Evolutionary conservation across 305 asterid genomes (phyloP).

Genomic region (Petunia hybrid): DNA sequence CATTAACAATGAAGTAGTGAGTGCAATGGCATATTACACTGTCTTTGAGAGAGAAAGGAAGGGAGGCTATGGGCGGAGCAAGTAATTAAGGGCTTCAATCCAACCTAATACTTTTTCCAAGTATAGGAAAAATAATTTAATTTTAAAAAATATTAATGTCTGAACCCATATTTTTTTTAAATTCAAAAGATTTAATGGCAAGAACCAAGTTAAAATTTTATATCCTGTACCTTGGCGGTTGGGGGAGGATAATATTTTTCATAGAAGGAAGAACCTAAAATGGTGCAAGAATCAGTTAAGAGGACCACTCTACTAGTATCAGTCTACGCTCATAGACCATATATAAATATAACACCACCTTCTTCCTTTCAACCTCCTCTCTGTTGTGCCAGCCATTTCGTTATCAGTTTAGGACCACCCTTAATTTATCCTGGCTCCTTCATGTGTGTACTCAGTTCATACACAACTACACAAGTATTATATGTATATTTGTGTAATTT

Average conservation of each 20-base stretch:
- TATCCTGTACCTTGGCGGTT: neutral
- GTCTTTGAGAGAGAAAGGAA: too few relatives aligned
- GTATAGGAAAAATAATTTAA: too few relatives aligned
- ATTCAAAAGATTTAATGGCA: too few relatives aligned
- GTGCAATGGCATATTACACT: too few relatives aligned
- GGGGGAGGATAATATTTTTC: neutral
- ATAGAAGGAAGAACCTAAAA: constrained; percentile 19
- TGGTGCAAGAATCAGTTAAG: constrained; percentile 9
- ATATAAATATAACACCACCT: neutral
- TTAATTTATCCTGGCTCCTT: constrained; percentile 10
- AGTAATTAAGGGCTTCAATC: too few relatives aligned
- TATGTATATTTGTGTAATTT: neutral
- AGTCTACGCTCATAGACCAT: constrained; percentile 11
- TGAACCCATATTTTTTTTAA: too few relatives aligned
- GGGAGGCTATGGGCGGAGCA: too few relatives aligned
- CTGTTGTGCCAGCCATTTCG: constrained; percentile 24
- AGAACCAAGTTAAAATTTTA: too few relatives aligned
- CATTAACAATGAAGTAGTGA: too few relatives aligned
- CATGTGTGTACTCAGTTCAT: neutral
- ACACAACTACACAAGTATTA: neutral
- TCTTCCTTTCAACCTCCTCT: neutral
- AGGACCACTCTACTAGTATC: constrained; percentile 42
- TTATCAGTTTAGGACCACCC: constrained; percentile 42
- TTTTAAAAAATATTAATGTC: too few relatives aligned
- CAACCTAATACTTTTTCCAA: too few relatives aligned